A percentile compares a stretch with the other conserved stretches of the same genome.
These are phyloP conservation scores for Leavenworthia alabamica DNA, from an alignment of 345 rosid genomes.

Conservation along the genomic window DNA sequence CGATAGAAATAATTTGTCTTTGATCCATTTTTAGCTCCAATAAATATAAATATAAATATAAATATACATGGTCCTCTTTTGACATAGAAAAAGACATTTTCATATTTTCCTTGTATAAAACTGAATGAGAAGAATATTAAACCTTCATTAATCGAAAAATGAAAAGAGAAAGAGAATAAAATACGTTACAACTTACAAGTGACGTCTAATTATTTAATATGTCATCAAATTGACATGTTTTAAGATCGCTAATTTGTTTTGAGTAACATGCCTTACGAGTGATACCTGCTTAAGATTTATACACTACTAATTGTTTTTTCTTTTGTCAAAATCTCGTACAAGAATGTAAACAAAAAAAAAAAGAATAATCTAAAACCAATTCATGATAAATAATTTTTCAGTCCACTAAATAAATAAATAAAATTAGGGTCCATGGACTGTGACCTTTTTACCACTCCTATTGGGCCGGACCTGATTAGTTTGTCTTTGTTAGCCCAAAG, in stretches of 20 bases:
- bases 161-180: background rate
- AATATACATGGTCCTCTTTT: background rate
- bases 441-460: too few relatives aligned
- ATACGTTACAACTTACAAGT: background rate
- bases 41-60: too few relatives aligned
- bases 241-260: background rate
- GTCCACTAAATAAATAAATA: too few relatives aligned
- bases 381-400: too few relatives aligned
- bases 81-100: background rate
- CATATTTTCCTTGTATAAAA: too few relatives aligned
- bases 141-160: background rate
- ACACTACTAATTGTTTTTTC: background rate
- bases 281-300: background rate
- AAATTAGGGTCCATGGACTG: too few relatives aligned
- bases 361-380: background rate
- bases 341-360: background rate
- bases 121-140: background rate
- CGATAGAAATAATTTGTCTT: too few relatives aligned
- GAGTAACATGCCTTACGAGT: slow-evolving; percentile 12
- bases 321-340: background rate
- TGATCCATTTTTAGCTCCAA: background rate
- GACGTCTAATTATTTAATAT: slow-evolving; percentile 2
- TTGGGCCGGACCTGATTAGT: too few relatives aligned
- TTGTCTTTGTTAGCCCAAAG: too few relatives aligned
- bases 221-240: slow-evolving; percentile 18